phyloP scores from a whole-genome alignment of 169 alveolate genomes.

The Theileria equi region DNA sequence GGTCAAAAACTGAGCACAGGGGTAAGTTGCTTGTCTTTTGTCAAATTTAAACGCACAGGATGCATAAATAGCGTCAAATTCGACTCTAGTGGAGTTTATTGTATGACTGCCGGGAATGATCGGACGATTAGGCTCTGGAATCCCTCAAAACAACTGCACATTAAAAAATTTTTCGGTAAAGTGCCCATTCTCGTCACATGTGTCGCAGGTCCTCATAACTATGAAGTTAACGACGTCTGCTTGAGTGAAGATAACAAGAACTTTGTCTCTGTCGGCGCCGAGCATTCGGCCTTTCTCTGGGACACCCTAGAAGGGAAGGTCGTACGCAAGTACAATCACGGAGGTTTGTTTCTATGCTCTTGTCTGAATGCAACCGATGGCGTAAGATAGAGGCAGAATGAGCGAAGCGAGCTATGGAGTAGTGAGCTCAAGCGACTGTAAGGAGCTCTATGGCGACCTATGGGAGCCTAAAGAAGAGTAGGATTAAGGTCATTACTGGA shows the following conservation, averaged over 20 bases:
- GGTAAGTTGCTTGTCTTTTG: constrained; percentile 15
- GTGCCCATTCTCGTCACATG: background rate
- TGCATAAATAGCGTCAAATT: constrained; percentile 66
- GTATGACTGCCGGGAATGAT: constrained; percentile 77
- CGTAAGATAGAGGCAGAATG: too few relatives aligned
- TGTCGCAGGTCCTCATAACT: constrained; percentile 72
- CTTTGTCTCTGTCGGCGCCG: constrained; percentile 80
- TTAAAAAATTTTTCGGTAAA: constrained; percentile 70
- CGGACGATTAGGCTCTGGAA: constrained; percentile 75
- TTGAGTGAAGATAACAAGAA: constrained; percentile 69
- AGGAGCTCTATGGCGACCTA: too few relatives aligned
- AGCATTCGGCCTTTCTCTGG: constrained; percentile 74
- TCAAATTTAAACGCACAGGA: constrained; percentile 24
- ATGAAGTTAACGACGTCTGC: constrained; percentile 72
- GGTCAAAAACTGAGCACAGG: constrained; percentile 48
- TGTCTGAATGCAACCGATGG: background rate
- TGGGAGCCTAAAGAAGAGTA: too few relatives aligned
- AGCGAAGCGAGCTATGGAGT: too few relatives aligned
- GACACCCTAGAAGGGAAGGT: constrained; percentile 73
- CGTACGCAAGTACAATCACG: constrained; percentile 72
- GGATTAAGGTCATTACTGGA: too few relatives aligned
- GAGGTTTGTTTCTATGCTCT: constrained; percentile 47
- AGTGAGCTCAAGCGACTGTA: too few relatives aligned
- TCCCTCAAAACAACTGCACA: constrained; percentile 67
- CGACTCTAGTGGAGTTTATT: constrained; percentile 70